Base-by-base conservation (phyloP, 345 rosid genomes). In the Raphanus raphanistrum region DNA sequence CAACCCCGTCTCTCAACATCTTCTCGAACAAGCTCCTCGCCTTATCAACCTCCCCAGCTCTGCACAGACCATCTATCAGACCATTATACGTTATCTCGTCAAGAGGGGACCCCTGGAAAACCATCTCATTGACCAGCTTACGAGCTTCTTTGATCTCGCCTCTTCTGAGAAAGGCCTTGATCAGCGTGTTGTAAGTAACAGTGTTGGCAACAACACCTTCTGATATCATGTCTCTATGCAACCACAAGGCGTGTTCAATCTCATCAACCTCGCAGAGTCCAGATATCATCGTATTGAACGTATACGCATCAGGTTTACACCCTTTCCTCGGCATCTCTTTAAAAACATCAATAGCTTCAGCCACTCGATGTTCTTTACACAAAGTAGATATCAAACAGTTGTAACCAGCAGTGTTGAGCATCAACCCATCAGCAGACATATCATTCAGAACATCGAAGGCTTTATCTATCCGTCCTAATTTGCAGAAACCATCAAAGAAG, bases 151-250 rank as follows among this genome's bases (percentile, higher is more conserved):
- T 86, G 67, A 87, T 78, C 25, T 77, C 87, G 11, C 85, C 92
- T 70, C 86, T 87, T 76, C 85, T 84, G 1, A 92, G 62, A 83
- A 85, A 89, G 13, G 90, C 87, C 29, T 72, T 83, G 68, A 92
- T 88, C 73, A 94, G 64, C 0, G 87, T 89, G 78, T 94, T 94
- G 87, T 88, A 92, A 54, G 98, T 94, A 31, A 92, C 90, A 0
- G 86, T 94, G 76, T 85, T 89, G 63, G 96, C 94, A 75, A 88
- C 82, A 11, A 89, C 90, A 73, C 98, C 97, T 79, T 86, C 96
- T 66, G 86, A 76, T 33, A 92, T 68, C 97, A 91, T 92, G 68
- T 92, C 90, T 31, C 58, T 83, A 43, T 82, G 89, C 61, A 94
- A 62, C 68, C 76, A 69, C 81, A 90, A 71, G 65, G 98, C 94